phyloP scores from a whole-genome alignment of 192 early-diverging fungal species.

The Backusella psychrophila region DNA sequence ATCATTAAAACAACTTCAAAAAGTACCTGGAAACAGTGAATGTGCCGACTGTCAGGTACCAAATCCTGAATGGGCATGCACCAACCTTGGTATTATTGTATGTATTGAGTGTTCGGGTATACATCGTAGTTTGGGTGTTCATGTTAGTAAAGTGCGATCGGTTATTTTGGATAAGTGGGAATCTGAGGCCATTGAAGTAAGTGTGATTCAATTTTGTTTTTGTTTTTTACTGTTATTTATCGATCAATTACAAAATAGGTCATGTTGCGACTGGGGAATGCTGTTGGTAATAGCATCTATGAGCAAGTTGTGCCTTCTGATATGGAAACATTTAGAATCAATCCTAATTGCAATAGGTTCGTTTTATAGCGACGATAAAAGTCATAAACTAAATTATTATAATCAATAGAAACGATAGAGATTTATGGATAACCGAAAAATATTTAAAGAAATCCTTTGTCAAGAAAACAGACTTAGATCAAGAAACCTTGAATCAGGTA shows the following conservation, averaged over 20 bases:
- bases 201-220: not conserved
- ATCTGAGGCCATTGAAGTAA: constrained; percentile 61
- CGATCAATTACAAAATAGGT: constrained; percentile 39
- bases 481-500: constrained; percentile 25
- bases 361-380: not conserved
- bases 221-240: not conserved
- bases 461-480: constrained; percentile 27
- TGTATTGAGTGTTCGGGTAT: constrained; percentile 92
- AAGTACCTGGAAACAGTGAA: constrained; percentile 51
- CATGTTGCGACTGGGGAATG: constrained; percentile 84
- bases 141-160: constrained; percentile 85
- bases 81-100: constrained; percentile 76
- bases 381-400: not conserved
- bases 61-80: constrained; percentile 84
- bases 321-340: constrained; percentile 43
- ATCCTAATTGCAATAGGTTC: constrained; percentile 42
- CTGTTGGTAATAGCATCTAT: constrained; percentile 58
- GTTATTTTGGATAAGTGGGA: constrained; percentile 88
- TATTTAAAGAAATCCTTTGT: constrained; percentile 62
- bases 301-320: constrained; percentile 46
- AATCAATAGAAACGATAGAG: constrained; percentile 46
- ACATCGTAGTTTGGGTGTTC: constrained; percentile 87
- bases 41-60: constrained; percentile 55
- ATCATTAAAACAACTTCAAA: constrained; percentile 37
- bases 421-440: constrained; percentile 64